Conservation (phyloP, 1,139 yeast species). For the Wickerhamiella infanticola region DNA sequence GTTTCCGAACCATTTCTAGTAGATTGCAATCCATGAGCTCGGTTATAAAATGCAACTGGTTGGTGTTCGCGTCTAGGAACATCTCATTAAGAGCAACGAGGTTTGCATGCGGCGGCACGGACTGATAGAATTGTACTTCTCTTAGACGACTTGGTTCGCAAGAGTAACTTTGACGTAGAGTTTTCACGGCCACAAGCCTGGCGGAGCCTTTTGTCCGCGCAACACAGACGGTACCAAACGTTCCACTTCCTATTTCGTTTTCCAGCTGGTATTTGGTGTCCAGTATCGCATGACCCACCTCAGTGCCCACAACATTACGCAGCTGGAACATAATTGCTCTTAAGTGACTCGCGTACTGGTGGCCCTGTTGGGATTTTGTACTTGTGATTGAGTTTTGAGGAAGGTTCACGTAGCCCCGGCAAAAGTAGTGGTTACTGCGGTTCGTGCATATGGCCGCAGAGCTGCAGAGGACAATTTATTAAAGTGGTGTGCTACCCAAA, state of each 20-base stretch:
- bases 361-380: no score
- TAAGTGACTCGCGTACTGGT: no score
- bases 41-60: constrained; percentile 67
- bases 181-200: constrained; percentile 58
- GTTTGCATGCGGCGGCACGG: constrained; percentile 57
- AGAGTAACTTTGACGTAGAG: constrained; percentile 44
- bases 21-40: constrained; percentile 76
- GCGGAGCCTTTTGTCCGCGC: constrained; percentile 6
- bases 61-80: constrained; percentile 46
- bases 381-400: no score
- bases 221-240: constrained; percentile 14
- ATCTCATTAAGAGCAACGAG: constrained; percentile 64
- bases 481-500: no score
- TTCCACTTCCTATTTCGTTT: constrained; percentile 11
- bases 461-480: no score
- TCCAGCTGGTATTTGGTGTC: neutral
- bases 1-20: constrained; percentile 32
- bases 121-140: constrained; percentile 56
- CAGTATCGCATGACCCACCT: neutral
- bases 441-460: no score
- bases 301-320: neutral
- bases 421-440: no score
- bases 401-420: no score
- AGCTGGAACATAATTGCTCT: no score
- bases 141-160: constrained; percentile 50